phyloP scores from a whole-genome alignment of 352 stramenopile species.

The Phytopythium litorale region DNA sequence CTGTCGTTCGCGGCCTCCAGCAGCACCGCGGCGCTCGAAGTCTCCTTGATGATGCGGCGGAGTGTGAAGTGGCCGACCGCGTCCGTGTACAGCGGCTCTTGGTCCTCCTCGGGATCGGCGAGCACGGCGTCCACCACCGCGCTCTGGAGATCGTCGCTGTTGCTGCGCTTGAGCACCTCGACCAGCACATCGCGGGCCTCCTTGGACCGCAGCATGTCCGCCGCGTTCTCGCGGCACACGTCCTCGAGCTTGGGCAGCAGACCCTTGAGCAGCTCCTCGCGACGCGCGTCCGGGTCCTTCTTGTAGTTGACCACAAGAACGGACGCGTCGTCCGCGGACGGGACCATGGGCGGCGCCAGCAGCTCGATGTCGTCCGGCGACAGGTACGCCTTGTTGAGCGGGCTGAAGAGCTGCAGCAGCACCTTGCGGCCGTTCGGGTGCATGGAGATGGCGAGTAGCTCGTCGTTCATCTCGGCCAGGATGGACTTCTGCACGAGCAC shows the following conservation, averaged over 20 bases:
- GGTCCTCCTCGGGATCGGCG: constrained; percentile 28
- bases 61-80: constrained; percentile 69
- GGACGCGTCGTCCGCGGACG: constrained; percentile 51
- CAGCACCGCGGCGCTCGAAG: constrained; percentile 41
- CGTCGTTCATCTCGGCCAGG: constrained; percentile 74
- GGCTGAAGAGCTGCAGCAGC: constrained; percentile 73
- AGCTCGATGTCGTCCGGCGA: constrained; percentile 72
- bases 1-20: constrained; percentile 45
- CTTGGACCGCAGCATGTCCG: constrained; percentile 72
- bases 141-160: constrained; percentile 40
- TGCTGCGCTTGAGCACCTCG: constrained; percentile 69
- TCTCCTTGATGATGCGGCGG: constrained; percentile 79
- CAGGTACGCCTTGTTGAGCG: constrained; percentile 83
- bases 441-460: constrained; percentile 65
- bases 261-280: constrained; percentile 73
- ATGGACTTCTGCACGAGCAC: constrained; percentile 90
- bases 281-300: constrained; percentile 76
- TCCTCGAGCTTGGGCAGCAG: constrained; percentile 80
- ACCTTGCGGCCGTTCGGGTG: constrained; percentile 76
- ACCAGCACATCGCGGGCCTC: constrained; percentile 76
- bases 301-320: constrained; percentile 83
- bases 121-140: constrained; percentile 45
- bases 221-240: constrained; percentile 60
- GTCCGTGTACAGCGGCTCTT: constrained; percentile 66
- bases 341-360: constrained; percentile 70